A percentile compares a stretch with the other conserved stretches of the same genome.
phyloP scores from a whole-genome alignment of 2,329 filamentous ascomycete species.

The Cladosporium halotolerans region DNA sequence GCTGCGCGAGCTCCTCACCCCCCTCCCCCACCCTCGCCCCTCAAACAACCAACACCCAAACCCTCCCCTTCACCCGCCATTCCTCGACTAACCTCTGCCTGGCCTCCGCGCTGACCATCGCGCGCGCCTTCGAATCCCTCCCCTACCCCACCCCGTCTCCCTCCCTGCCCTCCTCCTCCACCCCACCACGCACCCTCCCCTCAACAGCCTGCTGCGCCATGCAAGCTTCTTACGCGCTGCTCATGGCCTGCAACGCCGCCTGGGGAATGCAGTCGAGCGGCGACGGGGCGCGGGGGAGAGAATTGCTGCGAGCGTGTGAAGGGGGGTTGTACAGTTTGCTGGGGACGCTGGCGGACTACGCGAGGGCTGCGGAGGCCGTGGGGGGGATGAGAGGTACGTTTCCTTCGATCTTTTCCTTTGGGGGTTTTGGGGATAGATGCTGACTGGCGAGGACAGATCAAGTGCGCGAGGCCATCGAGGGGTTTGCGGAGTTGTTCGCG shows the following conservation, averaged over 20 bases:
- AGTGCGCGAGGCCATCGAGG: slow-evolving; percentile 6
- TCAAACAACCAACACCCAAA: not conserved
- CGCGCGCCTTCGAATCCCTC: slow-evolving; percentile 40
- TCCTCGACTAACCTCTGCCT: slow-evolving; percentile 46
- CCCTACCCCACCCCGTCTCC: not conserved
- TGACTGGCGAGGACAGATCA: not conserved
- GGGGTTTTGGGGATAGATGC: not conserved
- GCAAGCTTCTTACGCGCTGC: slow-evolving; percentile 42
- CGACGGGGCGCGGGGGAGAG: slow-evolving; percentile 1
- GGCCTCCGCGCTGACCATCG: slow-evolving; percentile 45
- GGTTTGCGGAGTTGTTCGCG: slow-evolving; percentile 4
- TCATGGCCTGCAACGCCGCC: slow-evolving; percentile 34
- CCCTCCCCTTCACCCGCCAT: slow-evolving; percentile 41
- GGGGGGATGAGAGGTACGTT: slow-evolving; percentile 18
- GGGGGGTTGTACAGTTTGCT: slow-evolving; percentile 12
- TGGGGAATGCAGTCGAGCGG: slow-evolving; percentile 1
- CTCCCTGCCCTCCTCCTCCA: not conserved
- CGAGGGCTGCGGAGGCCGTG: slow-evolving; percentile 16
- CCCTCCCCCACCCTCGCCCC: not conserved
- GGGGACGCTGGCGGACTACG: slow-evolving; percentile 14
- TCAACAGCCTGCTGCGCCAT: slow-evolving; percentile 43
- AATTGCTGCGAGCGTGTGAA: slow-evolving; percentile 10
- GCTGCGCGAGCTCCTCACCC: not conserved
- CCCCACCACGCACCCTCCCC: slow-evolving; percentile 38
- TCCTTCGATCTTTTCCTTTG: not conserved